These are phyloP conservation scores for Parafenestella ontariensis DNA, from an alignment of 2,329 filamentous ascomycete species.

Conservation along the genomic window DNA sequence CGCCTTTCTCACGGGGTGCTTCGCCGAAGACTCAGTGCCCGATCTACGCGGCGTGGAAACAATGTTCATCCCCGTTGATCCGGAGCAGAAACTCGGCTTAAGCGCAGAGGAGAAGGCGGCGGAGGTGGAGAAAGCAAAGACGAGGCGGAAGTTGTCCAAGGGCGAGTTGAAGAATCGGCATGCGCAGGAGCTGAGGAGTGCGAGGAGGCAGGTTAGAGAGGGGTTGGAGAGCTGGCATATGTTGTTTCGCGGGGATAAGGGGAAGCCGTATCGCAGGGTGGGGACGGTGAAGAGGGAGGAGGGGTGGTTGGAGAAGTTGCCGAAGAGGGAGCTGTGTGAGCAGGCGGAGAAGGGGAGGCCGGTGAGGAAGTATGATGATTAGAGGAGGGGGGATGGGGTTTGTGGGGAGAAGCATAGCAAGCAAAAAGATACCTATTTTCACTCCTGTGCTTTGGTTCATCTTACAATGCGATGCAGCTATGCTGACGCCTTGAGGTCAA, in stretches of 20 bases:
- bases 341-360: slow-evolving; percentile 71
- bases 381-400: not conserved
- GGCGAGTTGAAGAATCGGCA: slow-evolving; percentile 59
- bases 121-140: slow-evolving; percentile 36
- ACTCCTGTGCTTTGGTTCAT: not conserved
- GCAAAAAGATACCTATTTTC: not conserved
- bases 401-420: not conserved
- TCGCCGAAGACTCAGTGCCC: slow-evolving; percentile 80
- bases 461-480: not conserved
- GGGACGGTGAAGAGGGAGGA: slow-evolving; percentile 73
- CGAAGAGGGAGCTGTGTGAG: slow-evolving; percentile 71
- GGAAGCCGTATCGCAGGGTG: slow-evolving; percentile 80
- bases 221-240: slow-evolving; percentile 80
- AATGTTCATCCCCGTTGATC: slow-evolving; percentile 75
- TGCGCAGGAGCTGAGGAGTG: slow-evolving; percentile 69
- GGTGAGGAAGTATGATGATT: slow-evolving; percentile 50
- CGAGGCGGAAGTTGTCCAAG: slow-evolving; percentile 27
- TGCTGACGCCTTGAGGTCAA: not conserved
- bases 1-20: slow-evolving; percentile 92
- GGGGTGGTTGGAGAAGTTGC: slow-evolving; percentile 65
- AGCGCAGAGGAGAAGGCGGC: slow-evolving; percentile 32
- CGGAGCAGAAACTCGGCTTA: slow-evolving; percentile 54
- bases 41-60: slow-evolving; percentile 88
- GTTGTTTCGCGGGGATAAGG: slow-evolving; percentile 74
- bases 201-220: slow-evolving; percentile 69